Base-by-base conservation (phyloP, 306 rosid genomes). In the Hylodesmum podocarpum region DNA sequence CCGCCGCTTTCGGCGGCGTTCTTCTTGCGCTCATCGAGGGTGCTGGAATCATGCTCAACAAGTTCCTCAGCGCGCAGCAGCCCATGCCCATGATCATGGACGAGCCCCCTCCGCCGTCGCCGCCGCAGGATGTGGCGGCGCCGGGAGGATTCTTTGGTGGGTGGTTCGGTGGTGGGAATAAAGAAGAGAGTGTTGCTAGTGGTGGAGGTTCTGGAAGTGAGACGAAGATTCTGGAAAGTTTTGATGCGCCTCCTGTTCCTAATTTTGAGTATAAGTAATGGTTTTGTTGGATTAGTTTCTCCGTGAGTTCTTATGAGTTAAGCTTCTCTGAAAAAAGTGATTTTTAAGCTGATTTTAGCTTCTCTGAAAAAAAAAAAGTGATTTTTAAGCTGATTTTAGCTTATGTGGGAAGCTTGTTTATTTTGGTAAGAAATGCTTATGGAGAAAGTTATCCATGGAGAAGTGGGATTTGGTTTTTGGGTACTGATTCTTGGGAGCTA, bases 211-310 rank as follows among this genome's bases (percentile, higher is more conserved):
- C 77, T 0, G 93, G 88, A 76, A 87, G 96, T 77, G 90, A 90
- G 78, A 86, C 91, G 1, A 92, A 86, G 80, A 40, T 92, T 74
- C 74, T 92, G 77, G 96, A 92, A 80, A 92, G 96, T 71, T 92
- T 88, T 10, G 93, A 90, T 86, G 93, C 92, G 1, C 97, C 92
- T 2, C 92, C 92, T 0, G 83, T 89, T 62, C 97, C 94, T 11
- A 91, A 21, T 76, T 89, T 87, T 61, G 94, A 87, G 66, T 91
- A 79, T 80, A 91, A 89, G 80, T 90, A 55, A 61, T 39, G 4
- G 3, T 33, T 3, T 33, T 33, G 36, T n/a, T n/a, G n/a, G n/a
- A n/a, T n/a, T n/a, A n/a, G n/a, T n/a, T n/a, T n/a, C n/a, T n/a
- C n/a, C n/a, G n/a, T n/a, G n/a, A n/a, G n/a, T n/a, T n/a, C n/a